Evolutionary conservation across 768 basidiomycete genomes (phyloP).

Genomic region (Calocybe gangraenosa): DNA sequence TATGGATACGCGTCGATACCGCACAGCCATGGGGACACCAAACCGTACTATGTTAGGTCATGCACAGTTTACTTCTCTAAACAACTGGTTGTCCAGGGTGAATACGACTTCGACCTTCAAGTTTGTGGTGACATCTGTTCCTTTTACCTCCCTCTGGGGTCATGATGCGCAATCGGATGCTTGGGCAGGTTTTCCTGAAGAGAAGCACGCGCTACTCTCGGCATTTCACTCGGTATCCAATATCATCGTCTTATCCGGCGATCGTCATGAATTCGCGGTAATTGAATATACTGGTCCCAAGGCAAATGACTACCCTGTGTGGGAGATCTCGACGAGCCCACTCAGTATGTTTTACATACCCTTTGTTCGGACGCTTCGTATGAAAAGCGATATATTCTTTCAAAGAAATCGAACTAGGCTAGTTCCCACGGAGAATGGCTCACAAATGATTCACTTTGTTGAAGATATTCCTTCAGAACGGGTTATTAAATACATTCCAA

Average conservation of each 20-base stretch:
- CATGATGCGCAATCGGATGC: constrained; percentile 60
- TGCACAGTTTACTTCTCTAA: constrained; percentile 53
- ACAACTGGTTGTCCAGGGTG: constrained; percentile 62
- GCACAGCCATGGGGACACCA: constrained; percentile 8
- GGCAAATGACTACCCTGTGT: constrained; percentile 34
- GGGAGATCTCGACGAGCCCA: constrained; percentile 69
- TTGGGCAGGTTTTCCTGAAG: constrained; percentile 61
- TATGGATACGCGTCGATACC: constrained; percentile 54
- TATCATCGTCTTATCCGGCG: constrained; percentile 65
- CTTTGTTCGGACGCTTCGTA: constrained; percentile 47
- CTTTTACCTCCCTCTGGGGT: constrained; percentile 71
- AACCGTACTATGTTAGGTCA: constrained; percentile 67
- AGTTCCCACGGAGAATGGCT: constrained; percentile 21
- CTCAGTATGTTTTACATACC: constrained; percentile 69
- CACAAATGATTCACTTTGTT: constrained; percentile 17
- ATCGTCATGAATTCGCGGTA: constrained; percentile 77
- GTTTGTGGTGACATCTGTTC: constrained; percentile 71
- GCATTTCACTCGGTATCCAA: constrained; percentile 66
- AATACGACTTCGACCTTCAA: constrained; percentile 74
- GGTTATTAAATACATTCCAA: constrained; percentile 55
- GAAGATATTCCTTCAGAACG: constrained; percentile 49
- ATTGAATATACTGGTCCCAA: constrained; percentile 50
- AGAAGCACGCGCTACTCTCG: constrained; percentile 54
- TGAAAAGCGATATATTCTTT: constrained; percentile 40
- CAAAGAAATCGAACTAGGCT: constrained; percentile 26